Evolutionary conservation across 2,329 filamentous ascomycete species (phyloP).

Genomic region (Hypoxylon sp.): DNA sequence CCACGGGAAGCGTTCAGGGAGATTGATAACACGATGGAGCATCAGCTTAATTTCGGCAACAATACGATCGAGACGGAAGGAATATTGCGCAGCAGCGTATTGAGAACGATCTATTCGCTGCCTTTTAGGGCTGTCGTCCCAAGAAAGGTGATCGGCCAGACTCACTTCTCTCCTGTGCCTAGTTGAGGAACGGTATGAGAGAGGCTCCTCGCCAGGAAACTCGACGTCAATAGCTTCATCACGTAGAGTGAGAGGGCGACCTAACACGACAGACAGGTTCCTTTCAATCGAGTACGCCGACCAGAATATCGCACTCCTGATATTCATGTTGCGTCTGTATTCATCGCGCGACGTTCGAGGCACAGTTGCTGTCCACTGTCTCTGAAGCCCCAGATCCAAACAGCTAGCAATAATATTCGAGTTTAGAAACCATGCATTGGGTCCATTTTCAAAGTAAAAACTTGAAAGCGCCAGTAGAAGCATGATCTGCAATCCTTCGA

Average conservation of each 20-base stretch:
- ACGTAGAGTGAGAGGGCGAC: conserved; percentile 49
- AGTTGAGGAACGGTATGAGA: conserved; percentile 5
- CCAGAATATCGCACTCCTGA: conserved; percentile 51
- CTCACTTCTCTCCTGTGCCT: conserved; percentile 4
- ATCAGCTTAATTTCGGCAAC: conserved; percentile 39
- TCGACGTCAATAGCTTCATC: conserved; percentile 48
- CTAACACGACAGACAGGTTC: conserved; percentile 47
- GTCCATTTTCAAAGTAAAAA: conserved; percentile 45
- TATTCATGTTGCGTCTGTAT: conserved; percentile 16
- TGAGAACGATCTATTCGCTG: conserved; percentile 36
- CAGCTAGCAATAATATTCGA: conserved; percentile 50
- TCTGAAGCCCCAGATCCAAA: conserved; percentile 50
- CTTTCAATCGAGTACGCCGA: conserved; percentile 50
- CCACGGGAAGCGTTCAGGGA: conserved; percentile 48
- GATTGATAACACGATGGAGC: conserved; percentile 44
- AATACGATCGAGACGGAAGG: conserved; percentile 38
- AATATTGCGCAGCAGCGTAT: conserved; percentile 37
- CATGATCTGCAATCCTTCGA: conserved; percentile 47
- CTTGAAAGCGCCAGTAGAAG: conserved; percentile 48
- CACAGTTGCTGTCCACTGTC: conserved; percentile 40
- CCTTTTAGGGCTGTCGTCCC: conserved; percentile 13
- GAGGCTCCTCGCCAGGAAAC: conserved; percentile 30
- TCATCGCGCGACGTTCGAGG: conserved; percentile 13
- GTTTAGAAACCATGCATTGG: conserved; percentile 51
- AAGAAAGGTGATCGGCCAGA: background rate